Evolutionary conservation across 345 rosid genomes (phyloP).

Genomic region (Eucalyptus tenuipes): DNA sequence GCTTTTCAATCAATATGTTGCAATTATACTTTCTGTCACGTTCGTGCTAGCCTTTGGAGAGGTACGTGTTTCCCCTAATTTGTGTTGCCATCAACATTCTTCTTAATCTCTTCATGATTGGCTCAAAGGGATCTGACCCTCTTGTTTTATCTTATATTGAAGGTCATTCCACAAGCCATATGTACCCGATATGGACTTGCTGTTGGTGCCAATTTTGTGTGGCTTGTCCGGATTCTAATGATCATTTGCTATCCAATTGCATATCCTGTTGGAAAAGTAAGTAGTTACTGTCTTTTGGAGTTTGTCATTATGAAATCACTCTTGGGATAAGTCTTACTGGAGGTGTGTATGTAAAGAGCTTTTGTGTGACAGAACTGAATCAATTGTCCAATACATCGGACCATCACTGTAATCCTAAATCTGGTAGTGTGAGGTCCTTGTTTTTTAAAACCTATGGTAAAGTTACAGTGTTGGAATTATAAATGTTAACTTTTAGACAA

Average conservation of each 20-base stretch:
- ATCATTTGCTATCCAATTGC: conserved; percentile 76
- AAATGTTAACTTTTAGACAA: background rate
- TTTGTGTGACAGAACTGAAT: background rate
- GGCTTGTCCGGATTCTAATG: conserved; percentile 86
- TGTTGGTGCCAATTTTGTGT: conserved; percentile 76
- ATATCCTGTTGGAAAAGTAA: conserved; percentile 90
- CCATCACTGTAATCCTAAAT: background rate
- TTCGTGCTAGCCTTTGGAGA: conserved; percentile 88
- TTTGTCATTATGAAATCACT: background rate
- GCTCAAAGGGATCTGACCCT: background rate
- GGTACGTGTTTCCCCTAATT: conserved; percentile 25
- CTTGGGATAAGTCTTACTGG: background rate
- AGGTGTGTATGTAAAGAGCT: background rate
- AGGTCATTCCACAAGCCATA: conserved; percentile 98
- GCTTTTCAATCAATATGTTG: conserved; percentile 84
- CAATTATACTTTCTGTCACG: conserved; percentile 82
- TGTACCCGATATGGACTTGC: conserved; percentile 94
- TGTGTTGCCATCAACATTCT: background rate
- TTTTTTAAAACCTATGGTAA: background rate
- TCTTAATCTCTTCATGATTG: background rate
- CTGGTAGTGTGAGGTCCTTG: background rate
- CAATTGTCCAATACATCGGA: background rate
- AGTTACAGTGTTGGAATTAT: background rate
- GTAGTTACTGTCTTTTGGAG: background rate
- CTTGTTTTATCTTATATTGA: background rate